Evolutionary conservation across 1,284 basidiomycete species (phyloP), one percentile per base, ranked within the genome.

Genomic region (Mycena citricolor): DNA sequence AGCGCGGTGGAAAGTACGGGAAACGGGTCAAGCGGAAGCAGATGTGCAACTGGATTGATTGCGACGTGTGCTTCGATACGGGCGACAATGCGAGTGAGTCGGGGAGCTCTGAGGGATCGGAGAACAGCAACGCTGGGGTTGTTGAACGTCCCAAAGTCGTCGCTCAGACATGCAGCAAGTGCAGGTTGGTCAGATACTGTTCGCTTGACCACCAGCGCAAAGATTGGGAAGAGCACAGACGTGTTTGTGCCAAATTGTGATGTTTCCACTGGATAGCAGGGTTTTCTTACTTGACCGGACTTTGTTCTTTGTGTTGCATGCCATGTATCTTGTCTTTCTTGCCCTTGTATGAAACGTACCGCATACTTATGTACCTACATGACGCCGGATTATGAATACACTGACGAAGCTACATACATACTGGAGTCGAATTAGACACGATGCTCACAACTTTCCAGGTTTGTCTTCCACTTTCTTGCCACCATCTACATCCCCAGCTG

Each of bases 41-140:
- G 59, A 84, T 86, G 81, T 86, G 83, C 62, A 86, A 86, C 57
- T 86, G 84, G 84, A 80, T 86, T 45, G 82, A 86, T 52, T 86
- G 83, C 56, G 69, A 77, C 51, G 67, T 76, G 28, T 71, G 69
- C 48, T 86, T 86, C 55, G 63, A 65, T 36, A 76, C 77, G 38
- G 49, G 36, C 37, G 44, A 38, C 29, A 60, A 56, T 23, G 53
- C 47, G 31, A 57, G 54, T 19, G 51, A 52, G 13, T 61, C 56
- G 29, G 68, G 68, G 39, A 70, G 69, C 52, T 71, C 65, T 40
- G 78, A 78, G 46, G 69, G 72, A 22, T 75, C 73, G 28, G 73
- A 76, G 44, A 67, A 60, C 42, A 69, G 71, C 43, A 54, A 58
- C 30, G 71, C 74, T 22, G 59, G 58, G n/a, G 55, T 48, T 33